Conservation (phyloP, 495 filamentous ascomycete species). For the Podospora pseudopauciseta region DNA sequence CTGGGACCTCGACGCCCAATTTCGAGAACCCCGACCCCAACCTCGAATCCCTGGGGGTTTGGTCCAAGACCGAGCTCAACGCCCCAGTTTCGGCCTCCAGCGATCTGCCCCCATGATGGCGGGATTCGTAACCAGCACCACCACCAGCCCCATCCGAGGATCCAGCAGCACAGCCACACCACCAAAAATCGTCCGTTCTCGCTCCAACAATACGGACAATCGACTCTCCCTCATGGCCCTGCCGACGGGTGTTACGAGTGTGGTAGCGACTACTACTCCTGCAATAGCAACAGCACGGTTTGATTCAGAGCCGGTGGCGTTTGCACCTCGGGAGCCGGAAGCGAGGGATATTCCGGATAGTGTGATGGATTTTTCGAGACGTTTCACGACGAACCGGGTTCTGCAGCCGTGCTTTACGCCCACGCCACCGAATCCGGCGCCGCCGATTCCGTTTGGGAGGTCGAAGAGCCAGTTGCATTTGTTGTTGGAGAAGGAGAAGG, state of each 20-base stretch:
- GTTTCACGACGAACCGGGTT: neutral
- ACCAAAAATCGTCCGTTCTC: neutral
- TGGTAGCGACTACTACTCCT: neutral
- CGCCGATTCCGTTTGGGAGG: constrained; percentile 39
- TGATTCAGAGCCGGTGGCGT: neutral
- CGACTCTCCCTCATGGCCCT: neutral
- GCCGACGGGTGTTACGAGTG: neutral
- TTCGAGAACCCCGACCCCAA: no score
- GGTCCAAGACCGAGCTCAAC: no score
- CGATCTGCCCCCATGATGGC: neutral
- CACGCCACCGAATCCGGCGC: constrained; percentile 35
- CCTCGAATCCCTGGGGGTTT: no score
- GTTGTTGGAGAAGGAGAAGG: constrained; percentile 43
- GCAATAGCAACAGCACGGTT: neutral
- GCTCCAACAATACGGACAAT: neutral
- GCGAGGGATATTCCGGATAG: constrained; percentile 26
- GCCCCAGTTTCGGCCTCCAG: neutral
- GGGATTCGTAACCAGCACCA: neutral
- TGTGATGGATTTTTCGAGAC: neutral
- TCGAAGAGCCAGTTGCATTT: constrained; percentile 51
- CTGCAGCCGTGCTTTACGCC: constrained; percentile 32
- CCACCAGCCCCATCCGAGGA: neutral
- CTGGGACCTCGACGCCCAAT: no score
- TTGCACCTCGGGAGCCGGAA: neutral
- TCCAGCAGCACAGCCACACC: neutral